Evolutionary conservation across 345 rosid species (phyloP).

Genomic region (Hibiscus trionum): DNA sequence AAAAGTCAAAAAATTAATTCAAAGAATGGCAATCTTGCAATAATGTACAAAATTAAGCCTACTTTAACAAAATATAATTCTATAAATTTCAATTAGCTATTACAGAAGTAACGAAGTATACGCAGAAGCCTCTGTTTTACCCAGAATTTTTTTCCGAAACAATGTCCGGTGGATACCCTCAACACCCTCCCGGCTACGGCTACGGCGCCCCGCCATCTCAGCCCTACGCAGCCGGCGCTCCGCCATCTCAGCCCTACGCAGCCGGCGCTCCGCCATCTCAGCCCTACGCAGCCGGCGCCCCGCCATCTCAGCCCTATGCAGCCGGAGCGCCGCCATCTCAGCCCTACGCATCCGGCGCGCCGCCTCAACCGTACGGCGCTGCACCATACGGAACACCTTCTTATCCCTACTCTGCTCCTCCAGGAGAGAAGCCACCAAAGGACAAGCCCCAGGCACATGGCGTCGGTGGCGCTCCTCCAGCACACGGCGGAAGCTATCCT

Average conservation of each 20-base stretch:
- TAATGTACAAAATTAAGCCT: neutral
- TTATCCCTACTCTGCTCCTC: slow-evolving; percentile 27
- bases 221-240: slow-evolving; percentile 22
- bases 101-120: neutral
- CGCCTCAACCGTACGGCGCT: slow-evolving; percentile 28
- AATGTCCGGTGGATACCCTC: slow-evolving; percentile 47
- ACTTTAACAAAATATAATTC: neutral
- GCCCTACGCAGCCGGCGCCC: slow-evolving; percentile 21
- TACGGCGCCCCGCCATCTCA: slow-evolving; percentile 35
- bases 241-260: slow-evolving; percentile 20
- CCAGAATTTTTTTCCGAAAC: neutral
- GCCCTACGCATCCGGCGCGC: slow-evolving; percentile 13
- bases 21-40: neutral
- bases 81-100: neutral
- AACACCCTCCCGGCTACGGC: slow-evolving; percentile 38
- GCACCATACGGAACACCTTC: slow-evolving; percentile 32
- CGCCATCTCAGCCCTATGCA: slow-evolving; percentile 20
- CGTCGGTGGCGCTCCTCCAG: slow-evolving; percentile 19
- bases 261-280: slow-evolving; percentile 26
- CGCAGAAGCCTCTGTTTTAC: neutral
- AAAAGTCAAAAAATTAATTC: neutral
- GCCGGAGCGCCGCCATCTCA: slow-evolving; percentile 25
- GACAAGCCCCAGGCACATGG: slow-evolving; percentile 41
- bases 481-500: slow-evolving; percentile 31
- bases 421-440: slow-evolving; percentile 61